A percentile compares a stretch with the other conserved stretches of the same genome.
Evolutionary conservation across 2,329 filamentous ascomycete genomes (phyloP).

Genomic region (Cadophora sp.): DNA sequence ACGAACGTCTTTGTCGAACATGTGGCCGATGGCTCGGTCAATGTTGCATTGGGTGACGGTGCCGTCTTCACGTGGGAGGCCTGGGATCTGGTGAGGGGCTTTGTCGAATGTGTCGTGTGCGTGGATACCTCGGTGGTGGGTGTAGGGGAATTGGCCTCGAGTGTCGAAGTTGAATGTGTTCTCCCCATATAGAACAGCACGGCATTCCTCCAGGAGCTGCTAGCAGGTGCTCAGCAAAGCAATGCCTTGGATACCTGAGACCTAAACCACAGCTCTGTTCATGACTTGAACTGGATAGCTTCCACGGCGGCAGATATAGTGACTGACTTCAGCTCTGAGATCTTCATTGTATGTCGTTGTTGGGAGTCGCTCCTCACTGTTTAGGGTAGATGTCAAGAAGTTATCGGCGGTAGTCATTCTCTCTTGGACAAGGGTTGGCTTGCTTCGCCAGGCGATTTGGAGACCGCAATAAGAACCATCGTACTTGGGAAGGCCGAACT

Average conservation of each 20-base stretch:
- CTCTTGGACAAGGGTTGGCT: background rate
- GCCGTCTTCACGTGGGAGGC: background rate
- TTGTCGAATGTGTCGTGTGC: conserved; percentile 4
- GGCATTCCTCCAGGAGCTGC: conserved; percentile 5
- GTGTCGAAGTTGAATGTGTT: conserved; percentile 24
- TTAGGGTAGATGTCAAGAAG: background rate
- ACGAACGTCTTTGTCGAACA: conserved; percentile 11
- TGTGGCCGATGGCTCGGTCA: background rate
- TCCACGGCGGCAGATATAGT: background rate
- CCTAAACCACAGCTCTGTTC: background rate
- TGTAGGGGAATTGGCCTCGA: background rate
- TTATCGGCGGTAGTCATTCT: background rate
- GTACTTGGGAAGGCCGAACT: conserved; percentile 1
- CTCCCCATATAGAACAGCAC: conserved; percentile 7
- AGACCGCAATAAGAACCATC: background rate
- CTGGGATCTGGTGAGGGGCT: background rate
- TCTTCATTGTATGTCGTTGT: background rate
- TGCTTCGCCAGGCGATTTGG: background rate
- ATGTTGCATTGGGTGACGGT: background rate
- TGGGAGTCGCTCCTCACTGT: background rate
- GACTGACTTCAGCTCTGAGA: background rate
- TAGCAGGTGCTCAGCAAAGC: conserved; percentile 9
- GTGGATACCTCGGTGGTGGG: background rate
- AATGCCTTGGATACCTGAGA: background rate
- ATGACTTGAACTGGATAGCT: background rate